Base-by-base conservation (phyloP, 345 rosid species). In the Streptanthus diversifolius region DNA sequence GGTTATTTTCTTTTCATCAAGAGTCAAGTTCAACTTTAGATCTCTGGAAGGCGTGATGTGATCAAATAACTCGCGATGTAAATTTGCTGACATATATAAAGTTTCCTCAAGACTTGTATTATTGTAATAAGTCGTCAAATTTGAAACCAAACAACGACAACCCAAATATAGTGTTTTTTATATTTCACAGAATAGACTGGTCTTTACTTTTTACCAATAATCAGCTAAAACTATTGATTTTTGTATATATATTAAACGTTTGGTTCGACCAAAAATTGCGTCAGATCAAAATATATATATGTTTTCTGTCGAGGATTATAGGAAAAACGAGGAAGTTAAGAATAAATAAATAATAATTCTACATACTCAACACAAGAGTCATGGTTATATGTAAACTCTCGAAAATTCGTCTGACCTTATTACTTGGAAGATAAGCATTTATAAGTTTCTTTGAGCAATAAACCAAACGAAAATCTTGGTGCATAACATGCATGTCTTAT, bases 11-110 rank as follows among this genome's bases (percentile, higher is more conserved):
- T 33, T 71, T 49, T 44, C 45, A 63, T 11, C 10, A 54, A 63
- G 21, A 43, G 71, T 63, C 64, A 45, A 44, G 54, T 43, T 63
- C 65, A 64, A 64, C 65, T 54, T 43, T 24, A n/a, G 27, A 54
- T 64, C 43, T 55, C 35, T 19, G 29, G 29, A 18, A 32, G 64
- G 39, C 57, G 56, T 44, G 70, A 44, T 55, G 35, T 21, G n/a
- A 44, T 55, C 41, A 64, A 33, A 44, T 63, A 12, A n/a, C n/a
- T n/a, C n/a, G 19, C 36, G 27, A 64, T 63, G 13, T 47, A 54
- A n/a, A 40, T 19, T 13, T n/a, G 74, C 36, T 58, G 74, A 70
- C 48, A 45, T 33, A 2, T 14, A 68, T 24, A 11, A 25, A 9
- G 14, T 52, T 40, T 43, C 32, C 3, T 39, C 45, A 48, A 7